phyloP scores from a whole-genome alignment of 306 rosid genomes.

The Potentilla sterilis region DNA sequence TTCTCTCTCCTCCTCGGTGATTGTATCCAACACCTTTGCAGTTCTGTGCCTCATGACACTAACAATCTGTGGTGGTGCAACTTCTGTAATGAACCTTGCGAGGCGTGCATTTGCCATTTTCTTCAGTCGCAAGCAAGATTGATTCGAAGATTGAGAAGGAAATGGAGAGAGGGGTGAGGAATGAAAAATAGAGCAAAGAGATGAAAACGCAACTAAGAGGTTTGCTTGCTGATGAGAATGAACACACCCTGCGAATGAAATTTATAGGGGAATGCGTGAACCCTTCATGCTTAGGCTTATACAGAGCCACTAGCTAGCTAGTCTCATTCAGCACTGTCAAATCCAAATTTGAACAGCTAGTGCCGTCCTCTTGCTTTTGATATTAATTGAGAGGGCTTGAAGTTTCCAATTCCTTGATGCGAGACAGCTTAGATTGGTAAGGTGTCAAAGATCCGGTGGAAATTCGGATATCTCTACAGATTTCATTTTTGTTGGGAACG shows the following conservation, averaged over 20 bases:
- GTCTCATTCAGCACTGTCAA: constrained; percentile 33
- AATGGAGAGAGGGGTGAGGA: background rate
- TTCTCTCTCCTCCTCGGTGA: constrained; percentile 81
- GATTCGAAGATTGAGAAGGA: background rate
- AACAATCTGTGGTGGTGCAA: constrained; percentile 88
- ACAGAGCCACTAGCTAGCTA: constrained; percentile 11
- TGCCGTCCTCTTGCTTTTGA: constrained; percentile 62
- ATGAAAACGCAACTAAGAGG: background rate
- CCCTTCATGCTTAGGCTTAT: constrained; percentile 22
- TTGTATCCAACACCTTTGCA: constrained; percentile 81
- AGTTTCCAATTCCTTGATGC: constrained; percentile 12
- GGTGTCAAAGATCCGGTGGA: constrained; percentile 45
- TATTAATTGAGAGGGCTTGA: constrained; percentile 26
- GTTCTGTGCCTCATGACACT: constrained; percentile 78
- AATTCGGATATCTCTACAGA: constrained; percentile 32
- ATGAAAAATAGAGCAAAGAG: background rate
- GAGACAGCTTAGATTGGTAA: constrained; percentile 12
- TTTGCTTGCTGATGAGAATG: constrained; percentile 32
- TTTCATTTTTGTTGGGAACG: constrained; percentile 44
- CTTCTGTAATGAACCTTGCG: constrained; percentile 81
- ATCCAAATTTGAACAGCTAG: constrained; percentile 38
- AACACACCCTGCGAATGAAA: constrained; percentile 17
- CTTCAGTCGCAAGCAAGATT: background rate
- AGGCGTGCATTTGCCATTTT: constrained; percentile 71
- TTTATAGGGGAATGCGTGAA: constrained; percentile 35